Percentiles rank a stretch among this genome's conserved stretches.
Evolutionary conservation across 1,139 yeast genomes (phyloP).

Genomic region (Hansenula sp.): DNA sequence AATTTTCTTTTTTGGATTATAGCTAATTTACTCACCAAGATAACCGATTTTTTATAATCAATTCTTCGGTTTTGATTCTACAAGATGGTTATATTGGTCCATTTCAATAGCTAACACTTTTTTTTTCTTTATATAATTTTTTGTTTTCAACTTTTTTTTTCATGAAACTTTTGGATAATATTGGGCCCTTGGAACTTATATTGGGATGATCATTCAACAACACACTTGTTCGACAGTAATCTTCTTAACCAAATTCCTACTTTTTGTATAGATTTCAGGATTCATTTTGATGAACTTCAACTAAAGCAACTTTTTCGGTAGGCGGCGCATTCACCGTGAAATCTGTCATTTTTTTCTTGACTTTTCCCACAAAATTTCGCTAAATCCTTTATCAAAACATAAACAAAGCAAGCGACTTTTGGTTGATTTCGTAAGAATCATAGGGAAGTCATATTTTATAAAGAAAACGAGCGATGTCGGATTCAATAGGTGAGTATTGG

Average conservation of each 20-base stretch:
- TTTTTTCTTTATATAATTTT: constrained; percentile 4
- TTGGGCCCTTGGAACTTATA: no score
- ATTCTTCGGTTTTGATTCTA: constrained; percentile 19
- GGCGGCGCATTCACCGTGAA: background rate
- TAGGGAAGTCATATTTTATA: background rate
- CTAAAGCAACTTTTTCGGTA: background rate
- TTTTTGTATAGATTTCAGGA: no score
- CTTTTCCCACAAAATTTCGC: no score
- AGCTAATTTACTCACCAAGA: constrained; percentile 73
- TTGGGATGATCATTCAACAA: no score
- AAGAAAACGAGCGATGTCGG: constrained; percentile 20
- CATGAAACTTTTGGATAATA: no score
- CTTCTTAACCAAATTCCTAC: background rate
- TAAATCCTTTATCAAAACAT: background rate
- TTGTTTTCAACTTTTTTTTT: background rate
- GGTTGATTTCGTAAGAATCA: no score
- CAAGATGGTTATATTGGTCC: constrained; percentile 55
- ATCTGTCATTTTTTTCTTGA: background rate
- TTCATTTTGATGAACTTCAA: background rate
- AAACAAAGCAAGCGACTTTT: background rate
- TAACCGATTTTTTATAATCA: constrained; percentile 24
- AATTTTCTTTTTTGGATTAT: no score
- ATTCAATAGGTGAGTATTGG: constrained; percentile 40
- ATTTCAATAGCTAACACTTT: constrained; percentile 49
- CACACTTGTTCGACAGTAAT: no score